A percentile compares a stretch with the other conserved stretches of the same genome.
These are phyloP conservation scores for Xylaria polymorpha DNA, from an alignment of 2,329 filamentous ascomycete species.

Conservation along the genomic window DNA sequence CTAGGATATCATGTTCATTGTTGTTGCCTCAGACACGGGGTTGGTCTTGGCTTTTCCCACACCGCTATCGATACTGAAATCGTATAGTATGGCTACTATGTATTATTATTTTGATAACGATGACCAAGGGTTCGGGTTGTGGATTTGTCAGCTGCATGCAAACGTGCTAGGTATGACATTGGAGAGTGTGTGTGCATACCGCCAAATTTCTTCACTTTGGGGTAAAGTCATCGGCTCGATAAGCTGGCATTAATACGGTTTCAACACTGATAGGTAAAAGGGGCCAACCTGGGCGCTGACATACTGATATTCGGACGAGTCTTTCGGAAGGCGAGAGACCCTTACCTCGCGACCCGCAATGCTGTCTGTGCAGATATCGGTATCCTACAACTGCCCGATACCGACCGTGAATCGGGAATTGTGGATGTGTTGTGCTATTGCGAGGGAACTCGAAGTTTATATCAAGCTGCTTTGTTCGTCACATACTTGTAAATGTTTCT, in stretches of 20 bases:
- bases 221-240: not conserved
- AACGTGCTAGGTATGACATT: not conserved
- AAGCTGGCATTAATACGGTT: not conserved
- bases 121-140: not conserved
- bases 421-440: not conserved
- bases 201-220: not conserved
- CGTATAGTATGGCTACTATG: not conserved
- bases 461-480: conserved; percentile 2
- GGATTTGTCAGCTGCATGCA: conserved; percentile 24
- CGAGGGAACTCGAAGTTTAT: not conserved
- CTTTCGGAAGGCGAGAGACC: not conserved
- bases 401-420: conserved; percentile 3
- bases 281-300: not conserved
- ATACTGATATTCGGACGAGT: not conserved
- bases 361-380: conserved; percentile 18
- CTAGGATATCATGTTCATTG: not conserved
- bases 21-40: not conserved
- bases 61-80: conserved; percentile 10
- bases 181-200: not conserved
- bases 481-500: not conserved
- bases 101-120: not conserved
- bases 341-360: conserved; percentile 1
- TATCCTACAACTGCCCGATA: conserved; percentile 12
- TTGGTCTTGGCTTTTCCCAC: not conserved
- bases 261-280: not conserved